Evolutionary conservation across 257 asterid species (phyloP).

Genomic region (Jacaranda copaia): DNA sequence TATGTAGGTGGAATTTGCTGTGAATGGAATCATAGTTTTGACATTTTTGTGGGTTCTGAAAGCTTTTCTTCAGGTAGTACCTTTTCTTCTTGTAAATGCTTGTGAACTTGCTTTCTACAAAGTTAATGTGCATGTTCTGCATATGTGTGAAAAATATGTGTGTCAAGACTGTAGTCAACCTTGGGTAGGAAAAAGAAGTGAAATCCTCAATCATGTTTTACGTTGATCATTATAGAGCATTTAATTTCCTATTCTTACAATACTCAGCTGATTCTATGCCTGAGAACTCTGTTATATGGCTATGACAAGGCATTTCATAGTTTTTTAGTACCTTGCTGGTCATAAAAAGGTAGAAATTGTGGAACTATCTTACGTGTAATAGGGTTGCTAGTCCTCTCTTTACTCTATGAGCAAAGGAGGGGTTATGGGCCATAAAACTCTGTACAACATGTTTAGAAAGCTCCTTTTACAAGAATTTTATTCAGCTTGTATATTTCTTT

Average conservation of each 20-base stretch:
- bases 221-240: conserved; percentile 1
- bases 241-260: neutral
- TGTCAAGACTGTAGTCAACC: neutral
- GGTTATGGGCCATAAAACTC: neutral
- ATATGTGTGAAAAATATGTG: neutral
- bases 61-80: conserved; percentile 84
- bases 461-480: neutral
- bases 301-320: neutral
- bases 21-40: conserved; percentile 79
- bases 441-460: neutral
- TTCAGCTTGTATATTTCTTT: no score
- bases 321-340: neutral
- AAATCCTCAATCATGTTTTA: neutral
- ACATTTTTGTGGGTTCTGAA: conserved; percentile 89
- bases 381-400: conserved; percentile 1
- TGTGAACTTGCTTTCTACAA: conserved; percentile 10
- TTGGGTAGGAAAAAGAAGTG: neutral
- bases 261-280: conserved; percentile 10
- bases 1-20: conserved; percentile 89
- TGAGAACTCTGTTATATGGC: neutral
- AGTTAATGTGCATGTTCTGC: neutral
- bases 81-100: conserved; percentile 15
- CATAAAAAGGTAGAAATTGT: neutral
- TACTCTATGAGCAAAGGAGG: neutral
- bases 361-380: neutral